Evolutionary conservation across 2,329 filamentous ascomycete species (phyloP).

Genomic region (Colletotrichum cordylinicola): DNA sequence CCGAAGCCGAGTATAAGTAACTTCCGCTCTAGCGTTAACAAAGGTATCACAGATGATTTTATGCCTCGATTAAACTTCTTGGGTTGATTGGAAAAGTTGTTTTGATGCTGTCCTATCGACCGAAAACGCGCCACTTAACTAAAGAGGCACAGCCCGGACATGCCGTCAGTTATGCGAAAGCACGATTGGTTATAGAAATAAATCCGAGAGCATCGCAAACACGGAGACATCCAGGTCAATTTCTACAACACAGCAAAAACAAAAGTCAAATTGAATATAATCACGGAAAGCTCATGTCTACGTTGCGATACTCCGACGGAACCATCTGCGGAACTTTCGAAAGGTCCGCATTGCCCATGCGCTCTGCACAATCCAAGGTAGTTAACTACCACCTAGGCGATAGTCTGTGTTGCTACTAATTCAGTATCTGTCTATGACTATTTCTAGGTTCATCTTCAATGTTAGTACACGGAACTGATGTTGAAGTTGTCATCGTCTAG

Average conservation of each 20-base stretch:
- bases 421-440: neutral
- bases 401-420: no score
- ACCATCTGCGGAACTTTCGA: neutral
- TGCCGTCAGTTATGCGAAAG: rapidly evolving
- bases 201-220: neutral
- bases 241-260: neutral
- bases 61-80: neutral
- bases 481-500: rapidly evolving
- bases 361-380: neutral
- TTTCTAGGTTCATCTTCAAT: rapidly evolving
- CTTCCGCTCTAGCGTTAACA: neutral
- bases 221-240: neutral
- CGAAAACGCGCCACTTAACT: neutral
- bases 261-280: neutral
- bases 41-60: neutral
- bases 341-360: neutral
- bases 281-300: neutral
- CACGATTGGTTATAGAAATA: neutral
- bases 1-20: neutral
- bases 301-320: neutral
- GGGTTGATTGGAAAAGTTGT: rapidly evolving
- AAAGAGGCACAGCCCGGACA: neutral
- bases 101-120: rapidly evolving
- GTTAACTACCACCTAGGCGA: no score
- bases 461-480: neutral